These are phyloP conservation scores for Oryza longistaminata DNA, from an alignment of 176 grass and related monocot genomes.

Conservation along the genomic window DNA sequence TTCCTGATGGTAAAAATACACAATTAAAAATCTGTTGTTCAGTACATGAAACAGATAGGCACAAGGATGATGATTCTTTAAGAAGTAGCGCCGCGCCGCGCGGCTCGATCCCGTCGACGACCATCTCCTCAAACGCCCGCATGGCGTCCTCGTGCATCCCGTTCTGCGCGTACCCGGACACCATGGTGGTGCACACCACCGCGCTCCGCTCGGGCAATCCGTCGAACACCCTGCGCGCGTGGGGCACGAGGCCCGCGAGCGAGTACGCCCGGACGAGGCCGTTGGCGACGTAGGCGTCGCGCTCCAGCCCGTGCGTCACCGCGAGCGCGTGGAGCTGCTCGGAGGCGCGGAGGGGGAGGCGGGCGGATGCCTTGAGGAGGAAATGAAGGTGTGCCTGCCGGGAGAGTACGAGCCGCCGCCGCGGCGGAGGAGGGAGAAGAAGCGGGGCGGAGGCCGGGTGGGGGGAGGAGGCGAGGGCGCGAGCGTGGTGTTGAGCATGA, in stretches of 20 bases:
- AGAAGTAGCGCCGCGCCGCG: neutral
- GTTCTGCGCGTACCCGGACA: slow-evolving; percentile 45
- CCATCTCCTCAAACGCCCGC: slow-evolving; percentile 44
- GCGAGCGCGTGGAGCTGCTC: slow-evolving; percentile 48
- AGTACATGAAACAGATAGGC: too few relatives aligned
- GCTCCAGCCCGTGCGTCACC: slow-evolving; percentile 28
- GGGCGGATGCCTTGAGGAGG: slow-evolving; percentile 51
- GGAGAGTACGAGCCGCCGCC: neutral
- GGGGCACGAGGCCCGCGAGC: neutral
- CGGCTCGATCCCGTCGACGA: slow-evolving; percentile 24
- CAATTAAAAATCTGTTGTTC: too few relatives aligned
- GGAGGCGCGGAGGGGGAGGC: neutral
- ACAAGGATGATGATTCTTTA: too few relatives aligned
- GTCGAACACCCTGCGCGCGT: slow-evolving; percentile 47
- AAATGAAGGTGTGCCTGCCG: slow-evolving; percentile 51
- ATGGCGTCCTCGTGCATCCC: slow-evolving; percentile 34
- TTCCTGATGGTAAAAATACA: too few relatives aligned
- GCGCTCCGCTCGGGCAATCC: slow-evolving; percentile 23
- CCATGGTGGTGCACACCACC: slow-evolving; percentile 45
- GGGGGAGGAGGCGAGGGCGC: slow-evolving; percentile 34
- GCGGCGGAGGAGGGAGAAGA: slow-evolving; percentile 27
- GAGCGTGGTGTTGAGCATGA: slow-evolving; percentile 54
- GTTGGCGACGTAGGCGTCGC: slow-evolving; percentile 47
- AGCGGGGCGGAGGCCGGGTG: slow-evolving; percentile 27
- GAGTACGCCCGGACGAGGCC: slow-evolving; percentile 45